These are phyloP conservation scores for Pseudogymnoascus sp. DNA, from an alignment of 2,329 filamentous ascomycete genomes.

Conservation along the genomic window DNA sequence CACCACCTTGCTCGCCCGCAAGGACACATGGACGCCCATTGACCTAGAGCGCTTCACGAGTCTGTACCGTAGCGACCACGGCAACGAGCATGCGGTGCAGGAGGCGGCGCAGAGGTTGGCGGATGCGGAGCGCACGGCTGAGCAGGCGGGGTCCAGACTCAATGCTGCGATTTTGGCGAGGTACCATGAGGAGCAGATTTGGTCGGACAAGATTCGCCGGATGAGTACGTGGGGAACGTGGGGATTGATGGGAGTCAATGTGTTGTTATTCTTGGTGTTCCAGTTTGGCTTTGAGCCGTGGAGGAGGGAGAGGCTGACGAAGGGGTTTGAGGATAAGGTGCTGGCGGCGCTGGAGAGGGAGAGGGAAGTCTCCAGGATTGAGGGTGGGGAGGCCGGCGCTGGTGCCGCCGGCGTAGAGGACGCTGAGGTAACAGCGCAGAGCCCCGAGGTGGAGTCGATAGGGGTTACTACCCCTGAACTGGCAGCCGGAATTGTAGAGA, in stretches of 20 bases:
- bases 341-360: conserved; percentile 57
- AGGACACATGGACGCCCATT: conserved; percentile 78
- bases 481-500: conserved; percentile 16
- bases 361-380: conserved; percentile 16
- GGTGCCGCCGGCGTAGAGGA: neutral
- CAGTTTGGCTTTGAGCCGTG: conserved; percentile 91
- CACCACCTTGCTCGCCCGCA: conserved; percentile 84
- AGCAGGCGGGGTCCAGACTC: conserved; percentile 65
- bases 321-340: conserved; percentile 73
- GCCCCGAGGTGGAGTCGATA: neutral
- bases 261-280: conserved; percentile 76
- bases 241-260: conserved; percentile 95
- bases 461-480: conserved; percentile 12
- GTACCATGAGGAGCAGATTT: conserved; percentile 98
- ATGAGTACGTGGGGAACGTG: conserved; percentile 99
- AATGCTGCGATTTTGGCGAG: conserved; percentile 78
- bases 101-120: conserved; percentile 63
- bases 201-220: conserved; percentile 92
- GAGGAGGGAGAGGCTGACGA: conserved; percentile 71
- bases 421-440: neutral
- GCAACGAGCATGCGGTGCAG: conserved; percentile 77
- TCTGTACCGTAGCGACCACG: conserved; percentile 85
- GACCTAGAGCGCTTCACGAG: conserved; percentile 93
- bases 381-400: conserved; percentile 19
- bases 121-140: conserved; percentile 68